Percentiles rank a stretch among this genome's conserved stretches.
phyloP scores from a whole-genome alignment of 2,329 filamentous ascomycete species.

The Emericellopsis atlantica region DNA sequence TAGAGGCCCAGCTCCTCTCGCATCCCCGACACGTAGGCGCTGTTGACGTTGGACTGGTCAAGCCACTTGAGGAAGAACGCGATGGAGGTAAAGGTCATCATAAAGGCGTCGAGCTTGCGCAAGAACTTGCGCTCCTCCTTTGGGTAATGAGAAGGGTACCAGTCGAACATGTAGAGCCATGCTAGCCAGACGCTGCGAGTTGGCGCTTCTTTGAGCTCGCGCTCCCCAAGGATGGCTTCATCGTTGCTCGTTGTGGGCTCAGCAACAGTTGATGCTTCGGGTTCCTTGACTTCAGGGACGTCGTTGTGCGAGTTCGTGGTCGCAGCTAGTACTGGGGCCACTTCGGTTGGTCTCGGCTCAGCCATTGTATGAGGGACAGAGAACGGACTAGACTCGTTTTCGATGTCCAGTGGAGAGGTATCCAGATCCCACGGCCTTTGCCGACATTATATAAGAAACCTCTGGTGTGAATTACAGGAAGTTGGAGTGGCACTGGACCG shows the following conservation, averaged over 20 bases:
- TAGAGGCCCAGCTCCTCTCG: slow-evolving; percentile 37
- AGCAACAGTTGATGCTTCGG: too few species aligned
- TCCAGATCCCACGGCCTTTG: too few species aligned
- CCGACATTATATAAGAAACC: too few species aligned
- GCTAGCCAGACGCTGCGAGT: slow-evolving; percentile 9
- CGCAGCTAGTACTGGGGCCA: too few species aligned
- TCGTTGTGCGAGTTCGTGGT: too few species aligned
- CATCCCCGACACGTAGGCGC: slow-evolving; percentile 41
- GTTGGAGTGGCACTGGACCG: neutral
- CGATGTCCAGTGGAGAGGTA: too few species aligned
- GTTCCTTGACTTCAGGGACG: too few species aligned
- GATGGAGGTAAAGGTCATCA: slow-evolving; percentile 22
- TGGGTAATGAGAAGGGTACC: slow-evolving; percentile 18
- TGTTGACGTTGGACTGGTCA: slow-evolving; percentile 31
- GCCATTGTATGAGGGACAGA: too few species aligned
- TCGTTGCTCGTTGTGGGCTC: too few species aligned
- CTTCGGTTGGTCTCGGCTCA: too few species aligned
- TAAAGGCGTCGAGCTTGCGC: slow-evolving; percentile 14
- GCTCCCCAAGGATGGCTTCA: neutral
- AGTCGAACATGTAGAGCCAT: slow-evolving; percentile 15
- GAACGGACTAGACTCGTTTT: too few species aligned
- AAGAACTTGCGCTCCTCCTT: slow-evolving; percentile 13
- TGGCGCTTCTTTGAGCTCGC: slow-evolving; percentile 3
- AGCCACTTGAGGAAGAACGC: slow-evolving; percentile 33
- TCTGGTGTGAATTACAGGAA: too few species aligned